Conservation (phyloP, 106 monocot genomes). For the Dendrobium officinale region DNA sequence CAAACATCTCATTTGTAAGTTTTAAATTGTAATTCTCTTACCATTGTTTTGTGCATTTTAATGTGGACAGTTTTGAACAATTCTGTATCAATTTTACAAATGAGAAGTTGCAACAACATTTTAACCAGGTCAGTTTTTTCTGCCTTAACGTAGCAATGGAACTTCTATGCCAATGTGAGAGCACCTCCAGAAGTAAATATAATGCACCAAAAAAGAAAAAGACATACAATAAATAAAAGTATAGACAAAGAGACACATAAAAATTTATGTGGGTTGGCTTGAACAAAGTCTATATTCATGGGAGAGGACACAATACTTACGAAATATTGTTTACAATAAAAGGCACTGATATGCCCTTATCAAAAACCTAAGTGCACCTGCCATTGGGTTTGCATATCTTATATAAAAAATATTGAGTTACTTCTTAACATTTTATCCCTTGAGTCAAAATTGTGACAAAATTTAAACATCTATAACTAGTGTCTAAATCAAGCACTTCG, state of each 20-base stretch:
- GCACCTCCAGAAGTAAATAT: neutral
- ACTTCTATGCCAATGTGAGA: neutral
- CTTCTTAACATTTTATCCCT: neutral
- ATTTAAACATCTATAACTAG: neutral
- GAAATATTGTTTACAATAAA: neutral
- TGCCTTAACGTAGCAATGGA: neutral
- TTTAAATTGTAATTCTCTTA: neutral
- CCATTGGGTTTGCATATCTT: no score
- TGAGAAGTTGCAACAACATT: slow-evolving; percentile 97
- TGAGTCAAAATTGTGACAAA: neutral
- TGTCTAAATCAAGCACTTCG: neutral
- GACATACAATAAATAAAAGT: neutral
- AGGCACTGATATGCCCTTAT: neutral
- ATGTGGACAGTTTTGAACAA: slow-evolving; percentile 75
- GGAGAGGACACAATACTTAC: neutral
- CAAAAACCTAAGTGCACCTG: neutral
- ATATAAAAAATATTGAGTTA: neutral
- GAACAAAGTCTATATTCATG: neutral
- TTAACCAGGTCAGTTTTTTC: slow-evolving; percentile 69
- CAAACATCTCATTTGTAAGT: neutral
- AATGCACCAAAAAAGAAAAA: neutral
- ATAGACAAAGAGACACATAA: neutral
- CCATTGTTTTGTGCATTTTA: slow-evolving; percentile 4
- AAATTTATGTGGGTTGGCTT: neutral
- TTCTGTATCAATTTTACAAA: slow-evolving; percentile 96